Evolutionary conservation across 768 basidiomycete species (phyloP), one percentile per base, ranked within the genome.

Genomic region (Suillus brevipes): DNA sequence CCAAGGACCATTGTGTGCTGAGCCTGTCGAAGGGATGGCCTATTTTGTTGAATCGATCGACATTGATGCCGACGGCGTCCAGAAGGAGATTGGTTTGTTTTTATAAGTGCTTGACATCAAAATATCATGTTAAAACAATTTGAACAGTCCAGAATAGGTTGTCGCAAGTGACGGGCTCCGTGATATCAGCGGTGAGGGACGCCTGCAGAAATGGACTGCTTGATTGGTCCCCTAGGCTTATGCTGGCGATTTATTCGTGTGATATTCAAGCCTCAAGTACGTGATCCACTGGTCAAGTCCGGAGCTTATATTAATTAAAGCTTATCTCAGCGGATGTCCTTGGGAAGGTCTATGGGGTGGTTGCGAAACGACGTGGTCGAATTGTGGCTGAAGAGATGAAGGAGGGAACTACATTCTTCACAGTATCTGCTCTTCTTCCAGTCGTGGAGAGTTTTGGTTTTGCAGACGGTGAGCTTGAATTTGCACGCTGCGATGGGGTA

Each of bases 351-450:
- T 99, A 99, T 71, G 96, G 88, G 10, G 97, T 99, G 23, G 92
- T 99, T 5, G 89, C 97, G 0, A 89, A 89, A 75, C 87, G 97
- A 67, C 87, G 94, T 60, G 97, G 97, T 2, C 84, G 91, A 56
- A 97, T 99, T 66, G 86, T 98, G 4, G 91, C 95, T 16, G 97
- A 99, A 73, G 97, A 99, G 75, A 97, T 99, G 95, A 98, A 95
- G 74, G 96, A 99, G 74, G 95, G 97, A 0, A 97, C 95, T 0
- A 84, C 91, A 1, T 96, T 97, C 79, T 97, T 99, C 79, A 95
- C 89, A 12, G 89, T 99, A 25, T 87, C 89, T 8, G 93, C 97
- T 1, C 79, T 97, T 66, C 78, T 99, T 23, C 97, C 97, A 2
- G 96, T 99, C 8, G 93, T 97, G 13, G 97, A 99, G 78, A 94